phyloP scores from a whole-genome alignment of 116 monocot species.

The Phalaenopsis hybrid region DNA sequence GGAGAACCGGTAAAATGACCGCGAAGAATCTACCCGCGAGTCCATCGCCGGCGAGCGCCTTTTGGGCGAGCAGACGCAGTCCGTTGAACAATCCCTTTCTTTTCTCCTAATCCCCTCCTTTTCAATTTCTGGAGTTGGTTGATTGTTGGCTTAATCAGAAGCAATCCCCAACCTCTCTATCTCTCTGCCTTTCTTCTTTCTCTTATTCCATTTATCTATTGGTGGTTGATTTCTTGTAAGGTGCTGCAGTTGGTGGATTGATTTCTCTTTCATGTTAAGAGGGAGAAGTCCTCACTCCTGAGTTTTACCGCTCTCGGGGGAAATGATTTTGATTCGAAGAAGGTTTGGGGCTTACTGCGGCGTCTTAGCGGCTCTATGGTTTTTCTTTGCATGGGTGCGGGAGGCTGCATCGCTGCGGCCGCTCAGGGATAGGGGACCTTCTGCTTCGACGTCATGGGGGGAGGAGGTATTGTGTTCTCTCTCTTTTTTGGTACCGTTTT shows the following conservation, averaged over 20 bases:
- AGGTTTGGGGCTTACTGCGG: background rate
- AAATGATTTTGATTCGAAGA: background rate
- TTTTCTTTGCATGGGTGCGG: slow-evolving; percentile 16
- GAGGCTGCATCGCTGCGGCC: slow-evolving; percentile 33
- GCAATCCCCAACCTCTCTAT: slow-evolving; percentile 8
- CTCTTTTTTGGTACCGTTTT: background rate
- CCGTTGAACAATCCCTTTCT: slow-evolving; percentile 32
- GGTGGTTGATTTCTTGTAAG: background rate
- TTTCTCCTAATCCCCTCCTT: slow-evolving; percentile 2
- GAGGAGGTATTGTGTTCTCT: slow-evolving; percentile 34
- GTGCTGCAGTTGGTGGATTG: background rate
- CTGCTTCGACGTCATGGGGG: slow-evolving; percentile 24
- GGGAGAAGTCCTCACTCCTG: background rate
- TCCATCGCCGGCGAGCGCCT: background rate
- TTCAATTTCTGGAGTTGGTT: slow-evolving; percentile 13
- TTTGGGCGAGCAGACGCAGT: slow-evolving; percentile 17
- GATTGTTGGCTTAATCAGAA: slow-evolving; percentile 26
- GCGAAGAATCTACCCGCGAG: background rate
- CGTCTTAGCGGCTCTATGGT: slow-evolving; percentile 7
- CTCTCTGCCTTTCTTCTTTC: background rate
- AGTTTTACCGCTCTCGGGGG: background rate
- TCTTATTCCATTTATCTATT: background rate
- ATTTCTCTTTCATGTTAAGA: background rate
- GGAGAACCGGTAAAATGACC: background rate
- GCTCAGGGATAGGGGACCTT: slow-evolving; percentile 32